Evolutionary conservation across 2,329 filamentous ascomycete genomes (phyloP).

Genomic region (Epichloe bromicola): DNA sequence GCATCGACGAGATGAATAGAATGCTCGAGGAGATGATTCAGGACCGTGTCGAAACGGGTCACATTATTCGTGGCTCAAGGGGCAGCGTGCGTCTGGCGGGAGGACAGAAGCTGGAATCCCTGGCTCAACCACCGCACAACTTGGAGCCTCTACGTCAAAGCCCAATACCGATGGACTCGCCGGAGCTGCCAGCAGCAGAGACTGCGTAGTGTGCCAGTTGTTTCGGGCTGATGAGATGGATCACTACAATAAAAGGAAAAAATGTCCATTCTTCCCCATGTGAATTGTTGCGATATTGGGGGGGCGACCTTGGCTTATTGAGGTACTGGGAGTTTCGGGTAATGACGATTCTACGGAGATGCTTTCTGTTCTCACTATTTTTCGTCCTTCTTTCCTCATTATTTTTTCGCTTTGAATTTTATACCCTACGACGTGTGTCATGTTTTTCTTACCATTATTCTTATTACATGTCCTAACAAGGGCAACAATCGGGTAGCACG

Average conservation of each 20-base stretch:
- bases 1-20: slow-evolving; percentile 82
- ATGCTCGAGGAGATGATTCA: slow-evolving; percentile 96
- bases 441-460: not conserved
- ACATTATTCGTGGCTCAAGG: slow-evolving; percentile 51
- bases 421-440: slow-evolving; percentile 6
- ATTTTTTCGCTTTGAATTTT: not conserved
- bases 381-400: not conserved
- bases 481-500: not conserved
- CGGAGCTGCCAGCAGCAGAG: slow-evolving; percentile 14
- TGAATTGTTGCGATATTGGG: not conserved
- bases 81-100: slow-evolving; percentile 51
- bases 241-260: not conserved
- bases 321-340: slow-evolving; percentile 8
- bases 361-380: not conserved
- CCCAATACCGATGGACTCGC: slow-evolving; percentile 16
- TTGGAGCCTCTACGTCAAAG: slow-evolving; percentile 28
- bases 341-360: slow-evolving; percentile 4
- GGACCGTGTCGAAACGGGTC: slow-evolving; percentile 66
- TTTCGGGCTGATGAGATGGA: not conserved
- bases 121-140: slow-evolving; percentile 20
- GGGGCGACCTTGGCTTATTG: not conserved
- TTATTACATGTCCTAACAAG: not conserved
- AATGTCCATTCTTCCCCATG: too few relatives aligned
- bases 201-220: slow-evolving; percentile 11
- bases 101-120: slow-evolving; percentile 27